Conservation (phyloP, 2,329 filamentous ascomycete genomes). For the Xylariales sp. region DNA sequence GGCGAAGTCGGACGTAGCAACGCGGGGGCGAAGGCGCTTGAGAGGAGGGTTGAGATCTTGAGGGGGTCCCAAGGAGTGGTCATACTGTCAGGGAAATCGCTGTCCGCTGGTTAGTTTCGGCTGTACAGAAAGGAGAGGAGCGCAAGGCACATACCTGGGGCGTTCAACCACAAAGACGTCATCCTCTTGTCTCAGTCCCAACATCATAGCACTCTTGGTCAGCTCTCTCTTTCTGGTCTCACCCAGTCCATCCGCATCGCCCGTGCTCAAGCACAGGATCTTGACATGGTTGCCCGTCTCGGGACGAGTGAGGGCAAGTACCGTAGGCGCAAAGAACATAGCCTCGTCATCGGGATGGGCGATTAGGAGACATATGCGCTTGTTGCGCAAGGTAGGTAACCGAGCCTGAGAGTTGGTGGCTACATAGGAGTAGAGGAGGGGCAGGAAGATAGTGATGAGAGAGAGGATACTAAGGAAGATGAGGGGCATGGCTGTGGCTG, state of each 20-base stretch:
- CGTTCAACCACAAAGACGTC: constrained; percentile 86
- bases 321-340: constrained; percentile 95
- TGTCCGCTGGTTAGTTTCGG: constrained; percentile 12
- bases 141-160: constrained; percentile 41
- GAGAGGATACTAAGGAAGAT: constrained; percentile 22
- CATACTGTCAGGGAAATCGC: constrained; percentile 87
- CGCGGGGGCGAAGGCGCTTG: constrained; percentile 68
- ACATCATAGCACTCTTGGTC: constrained; percentile 68
- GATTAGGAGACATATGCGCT: constrained; percentile 87
- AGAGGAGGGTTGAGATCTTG: constrained; percentile 67
- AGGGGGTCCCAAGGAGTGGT: constrained; percentile 68
- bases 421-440: constrained; percentile 50
- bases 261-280: constrained; percentile 87
- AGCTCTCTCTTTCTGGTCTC: constrained; percentile 80
- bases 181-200: constrained; percentile 70
- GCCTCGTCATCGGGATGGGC: constrained; percentile 98
- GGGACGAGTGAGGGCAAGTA: constrained; percentile 78
- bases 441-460: constrained; percentile 35
- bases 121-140: no score
- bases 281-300: constrained; percentile 85
- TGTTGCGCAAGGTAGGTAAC: constrained; percentile 69
- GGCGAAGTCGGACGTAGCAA: constrained; percentile 25
- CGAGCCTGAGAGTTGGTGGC: constrained; percentile 40
- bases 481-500: constrained; percentile 6
- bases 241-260: constrained; percentile 83